A percentile compares a stretch with the other conserved stretches of the same genome.
phyloP scores from a whole-genome alignment of 495 filamentous ascomycete genomes.

The Neurospora tetrasperma region DNA sequence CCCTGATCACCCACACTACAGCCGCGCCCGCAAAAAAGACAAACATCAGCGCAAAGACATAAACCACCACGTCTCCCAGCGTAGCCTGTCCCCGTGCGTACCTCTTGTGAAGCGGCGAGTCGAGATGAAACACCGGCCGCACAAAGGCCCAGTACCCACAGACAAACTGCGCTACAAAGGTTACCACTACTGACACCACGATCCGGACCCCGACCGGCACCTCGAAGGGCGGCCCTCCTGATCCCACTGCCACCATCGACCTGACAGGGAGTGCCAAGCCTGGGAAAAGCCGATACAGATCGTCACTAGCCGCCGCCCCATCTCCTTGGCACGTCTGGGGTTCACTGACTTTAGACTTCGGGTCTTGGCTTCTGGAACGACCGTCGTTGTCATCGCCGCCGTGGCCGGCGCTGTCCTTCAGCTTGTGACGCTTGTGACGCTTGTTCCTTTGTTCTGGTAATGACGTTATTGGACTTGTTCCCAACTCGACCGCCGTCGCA shows the following conservation, averaged over 20 bases:
- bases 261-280: neutral
- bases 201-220: neutral
- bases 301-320: neutral
- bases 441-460: neutral
- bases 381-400: slow-evolving; percentile 11
- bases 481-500: neutral
- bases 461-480: neutral
- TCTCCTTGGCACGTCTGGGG: neutral
- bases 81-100: slow-evolving; percentile 10
- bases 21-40: slow-evolving; percentile 7
- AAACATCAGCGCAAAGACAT: slow-evolving; percentile 16
- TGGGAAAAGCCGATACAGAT: neutral
- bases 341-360: neutral
- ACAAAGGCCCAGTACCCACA: slow-evolving; percentile 19
- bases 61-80: slow-evolving; percentile 13
- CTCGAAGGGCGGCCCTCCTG: neutral
- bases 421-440: neutral
- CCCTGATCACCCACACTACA: slow-evolving; percentile 12
- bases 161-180: slow-evolving; percentile 1
- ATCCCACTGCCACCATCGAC: neutral
- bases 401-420: neutral
- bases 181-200: slow-evolving; percentile 1
- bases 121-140: slow-evolving; percentile 18
- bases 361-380: slow-evolving; percentile 2
- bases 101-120: slow-evolving; percentile 18